Percentiles rank a stretch among this genome's conserved stretches.
Evolutionary conservation across 148 eudicot species (phyloP).

Genomic region (Suaeda aralocaspica): DNA sequence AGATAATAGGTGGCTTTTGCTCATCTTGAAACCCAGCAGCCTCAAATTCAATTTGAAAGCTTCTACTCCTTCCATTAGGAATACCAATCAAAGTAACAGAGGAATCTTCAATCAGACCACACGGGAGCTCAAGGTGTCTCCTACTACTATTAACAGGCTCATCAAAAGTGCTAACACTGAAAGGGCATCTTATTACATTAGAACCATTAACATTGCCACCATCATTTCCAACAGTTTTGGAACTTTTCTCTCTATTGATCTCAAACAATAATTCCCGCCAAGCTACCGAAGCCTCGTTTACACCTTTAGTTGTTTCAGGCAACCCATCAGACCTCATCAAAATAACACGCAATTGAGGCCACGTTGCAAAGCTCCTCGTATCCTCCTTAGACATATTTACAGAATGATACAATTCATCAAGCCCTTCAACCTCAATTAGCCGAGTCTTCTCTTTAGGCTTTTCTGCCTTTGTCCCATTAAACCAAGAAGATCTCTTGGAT

Average conservation of each 20-base stretch:
- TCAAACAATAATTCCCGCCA: conserved; percentile 22
- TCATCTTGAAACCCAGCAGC: conserved; percentile 51
- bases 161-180: conserved; percentile 25
- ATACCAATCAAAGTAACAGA: conserved; percentile 78
- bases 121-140: conserved; percentile 40
- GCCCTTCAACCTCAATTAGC: conserved; percentile 25
- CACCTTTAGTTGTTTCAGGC: conserved; percentile 30
- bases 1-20: conserved; percentile 50
- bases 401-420: conserved; percentile 26
- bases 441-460: conserved; percentile 18
- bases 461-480: conserved; percentile 9
- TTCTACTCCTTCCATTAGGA: conserved; percentile 51
- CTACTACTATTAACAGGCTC: conserved; percentile 22
- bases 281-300: conserved; percentile 34
- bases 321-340: conserved; percentile 35
- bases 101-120: conserved; percentile 87
- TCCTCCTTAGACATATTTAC: conserved; percentile 23
- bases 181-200: conserved; percentile 26
- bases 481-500: not conserved
- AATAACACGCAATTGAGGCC: conserved; percentile 25
- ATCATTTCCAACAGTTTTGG: conserved; percentile 6
- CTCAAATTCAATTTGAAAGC: conserved; percentile 66
- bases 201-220: conserved; percentile 7
- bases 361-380: conserved; percentile 22
- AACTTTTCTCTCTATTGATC: conserved; percentile 15